These are phyloP conservation scores for Fusarium sororula DNA, from an alignment of 2,329 filamentous ascomycete genomes.

Conservation along the genomic window DNA sequence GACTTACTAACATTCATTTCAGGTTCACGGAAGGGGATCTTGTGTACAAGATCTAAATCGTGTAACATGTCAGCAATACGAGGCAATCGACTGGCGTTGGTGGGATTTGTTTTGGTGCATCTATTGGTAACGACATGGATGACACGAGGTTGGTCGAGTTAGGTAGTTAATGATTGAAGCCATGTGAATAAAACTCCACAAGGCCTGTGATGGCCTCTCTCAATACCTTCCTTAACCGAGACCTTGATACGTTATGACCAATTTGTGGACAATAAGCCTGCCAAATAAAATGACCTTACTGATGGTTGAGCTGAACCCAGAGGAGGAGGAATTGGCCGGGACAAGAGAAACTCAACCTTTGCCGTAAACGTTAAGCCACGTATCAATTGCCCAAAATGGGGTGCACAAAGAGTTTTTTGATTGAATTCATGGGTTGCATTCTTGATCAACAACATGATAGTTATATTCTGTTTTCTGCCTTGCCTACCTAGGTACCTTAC, in stretches of 20 bases:
- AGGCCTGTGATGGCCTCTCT: not conserved
- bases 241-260: not conserved
- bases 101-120: not conserved
- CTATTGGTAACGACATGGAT: not conserved
- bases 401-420: not conserved
- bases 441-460: not conserved
- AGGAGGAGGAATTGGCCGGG: not conserved
- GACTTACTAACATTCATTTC: conserved; percentile 30
- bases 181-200: not conserved
- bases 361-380: not conserved
- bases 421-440: not conserved
- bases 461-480: not conserved
- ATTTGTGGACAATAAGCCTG: not conserved
- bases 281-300: not conserved
- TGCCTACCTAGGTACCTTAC: not conserved
- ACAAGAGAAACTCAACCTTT: not conserved
- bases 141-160: not conserved
- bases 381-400: not conserved
- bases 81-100: conserved; percentile 13
- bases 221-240: not conserved
- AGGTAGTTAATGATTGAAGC: conserved; percentile 14
- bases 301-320: not conserved
- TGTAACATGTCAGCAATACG: not conserved
- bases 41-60: conserved; percentile 72
- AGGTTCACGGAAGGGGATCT: conserved; percentile 70